Evolutionary conservation across 768 basidiomycete species (phyloP), one percentile per base, ranked within the genome.

Genomic region (Guyanaporus albipodus): DNA sequence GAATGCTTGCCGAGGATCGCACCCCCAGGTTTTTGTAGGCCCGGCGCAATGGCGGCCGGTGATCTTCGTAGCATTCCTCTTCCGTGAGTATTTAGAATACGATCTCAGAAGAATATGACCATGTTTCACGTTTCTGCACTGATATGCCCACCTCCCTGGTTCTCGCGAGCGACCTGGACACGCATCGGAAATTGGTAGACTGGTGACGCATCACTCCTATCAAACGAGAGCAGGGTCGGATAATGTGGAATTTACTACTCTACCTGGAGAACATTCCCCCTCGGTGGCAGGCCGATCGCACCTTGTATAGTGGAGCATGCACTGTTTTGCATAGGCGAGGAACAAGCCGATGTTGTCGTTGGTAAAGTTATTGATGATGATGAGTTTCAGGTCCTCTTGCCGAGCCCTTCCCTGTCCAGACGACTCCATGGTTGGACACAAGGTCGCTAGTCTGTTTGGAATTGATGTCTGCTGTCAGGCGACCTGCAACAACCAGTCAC

Each of bases 251-350:
- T 28, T 17, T 26, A n/a, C 4, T 11, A 1, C 19, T 38, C 38
- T 21, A 17, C 7, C 27, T 49, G 17, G 28, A 27, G 23, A 11
- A 14, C 6, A 4, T 29, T 8, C 19, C 22, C 12, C n/a, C 14
- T 8, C 24, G 15, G n/a, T 50, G 50, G 37, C 32, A 24, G 18
- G 33, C 22, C 4, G 32, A 24, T 43, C 6, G 37, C 32, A 21
- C 41, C 26, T 11, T 50, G 50, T 29, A 34, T 50, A n/a, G 32
- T 50, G 17, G 46, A 41, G 31, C 36, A 51, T 1, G 50, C 46
- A 2, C 36, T 51, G 32, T 39, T 27, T 6, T 32, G 39, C 21
- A 28, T 43, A 24, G 41, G 43, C n/a, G 35, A 38, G 41, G 39
- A 43, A 17, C 36, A 33, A 4, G 14, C 22, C 15, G 41, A 51